Percentiles rank a stretch among this genome's conserved stretches.
Evolutionary conservation across 352 stramenopile species (phyloP).

Genomic region (Pythium brassicae): DNA sequence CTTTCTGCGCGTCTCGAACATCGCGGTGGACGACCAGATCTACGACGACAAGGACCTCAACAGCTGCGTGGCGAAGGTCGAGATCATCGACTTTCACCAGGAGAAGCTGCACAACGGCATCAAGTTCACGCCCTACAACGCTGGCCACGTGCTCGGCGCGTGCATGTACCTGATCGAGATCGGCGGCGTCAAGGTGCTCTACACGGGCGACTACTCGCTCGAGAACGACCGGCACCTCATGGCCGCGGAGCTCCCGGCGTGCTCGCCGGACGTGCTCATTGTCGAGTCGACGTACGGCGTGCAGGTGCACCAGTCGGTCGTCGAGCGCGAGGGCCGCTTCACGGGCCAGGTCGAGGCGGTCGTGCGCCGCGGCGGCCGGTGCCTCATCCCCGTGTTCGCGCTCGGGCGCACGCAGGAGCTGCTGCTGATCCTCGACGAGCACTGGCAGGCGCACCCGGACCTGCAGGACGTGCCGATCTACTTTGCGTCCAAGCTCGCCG

Average conservation of each 20-base stretch:
- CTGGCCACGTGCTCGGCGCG: slow-evolving; percentile 98
- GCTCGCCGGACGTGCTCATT: slow-evolving; percentile 97
- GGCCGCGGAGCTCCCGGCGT: slow-evolving; percentile 79
- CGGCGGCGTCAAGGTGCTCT: slow-evolving; percentile 96
- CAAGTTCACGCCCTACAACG: slow-evolving; percentile 98
- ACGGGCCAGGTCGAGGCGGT: slow-evolving; percentile 95
- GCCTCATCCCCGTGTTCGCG: slow-evolving; percentile 98
- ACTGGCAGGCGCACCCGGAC: slow-evolving; percentile 94
- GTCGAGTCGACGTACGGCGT: slow-evolving; percentile 98
- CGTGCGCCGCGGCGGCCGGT: slow-evolving; percentile 94
- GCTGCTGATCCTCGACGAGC: slow-evolving; percentile 98
- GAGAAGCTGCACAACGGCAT: slow-evolving; percentile 97
- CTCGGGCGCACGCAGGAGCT: slow-evolving; percentile 98
- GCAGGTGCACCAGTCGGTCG: slow-evolving; percentile 94
- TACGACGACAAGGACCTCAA: slow-evolving; percentile 95
- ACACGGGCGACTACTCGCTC: slow-evolving; percentile 98
- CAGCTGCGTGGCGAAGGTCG: slow-evolving; percentile 96
- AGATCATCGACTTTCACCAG: slow-evolving; percentile 98
- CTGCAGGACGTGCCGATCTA: slow-evolving; percentile 98
- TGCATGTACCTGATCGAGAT: slow-evolving; percentile 99
- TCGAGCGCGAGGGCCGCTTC: slow-evolving; percentile 96
- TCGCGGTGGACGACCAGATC: slow-evolving; percentile 91
- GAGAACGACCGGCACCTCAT: slow-evolving; percentile 99
- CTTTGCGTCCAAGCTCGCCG: slow-evolving; percentile 97
- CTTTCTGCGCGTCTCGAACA: slow-evolving; percentile 94